These are phyloP conservation scores for Chlamydomonas reinhardtii DNA, from an alignment of 163 green algal genomes.

Conservation along the genomic window DNA sequence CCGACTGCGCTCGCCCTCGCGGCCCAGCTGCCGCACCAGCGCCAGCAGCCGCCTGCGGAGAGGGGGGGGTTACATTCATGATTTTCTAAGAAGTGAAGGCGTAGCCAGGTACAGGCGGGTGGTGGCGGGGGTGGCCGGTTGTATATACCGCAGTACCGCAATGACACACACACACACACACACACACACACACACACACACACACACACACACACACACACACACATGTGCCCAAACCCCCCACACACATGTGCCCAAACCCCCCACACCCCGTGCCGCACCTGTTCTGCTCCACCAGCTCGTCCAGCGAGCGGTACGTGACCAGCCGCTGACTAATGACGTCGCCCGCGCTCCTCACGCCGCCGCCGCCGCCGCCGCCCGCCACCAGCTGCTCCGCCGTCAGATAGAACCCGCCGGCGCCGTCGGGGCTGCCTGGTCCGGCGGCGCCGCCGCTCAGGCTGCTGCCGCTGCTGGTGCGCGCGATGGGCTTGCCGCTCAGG, in stretches of 20 bases:
- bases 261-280: too few species aligned
- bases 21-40: constrained; percentile 52
- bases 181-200: neutral
- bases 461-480: constrained; percentile 20
- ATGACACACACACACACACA: too few species aligned
- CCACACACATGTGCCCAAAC: too few species aligned
- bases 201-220: too few species aligned
- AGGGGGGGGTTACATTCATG: neutral
- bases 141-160: too few species aligned
- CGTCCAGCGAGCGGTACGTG: constrained; percentile 52
- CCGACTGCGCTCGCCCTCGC: constrained; percentile 49
- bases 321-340: constrained; percentile 54
- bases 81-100: too few species aligned
- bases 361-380: too few species aligned
- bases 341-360: neutral
- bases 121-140: too few species aligned
- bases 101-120: too few species aligned
- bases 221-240: too few species aligned
- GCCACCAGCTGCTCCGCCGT: constrained; percentile 46
- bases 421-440: neutral
- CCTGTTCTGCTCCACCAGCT: constrained; percentile 61
- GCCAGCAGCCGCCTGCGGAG: constrained; percentile 50
- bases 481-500: constrained; percentile 24
- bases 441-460: neutral
- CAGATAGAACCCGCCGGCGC: neutral